Conservation (phyloP, 31 red algal species). For the Endocladia muricata region DNA sequence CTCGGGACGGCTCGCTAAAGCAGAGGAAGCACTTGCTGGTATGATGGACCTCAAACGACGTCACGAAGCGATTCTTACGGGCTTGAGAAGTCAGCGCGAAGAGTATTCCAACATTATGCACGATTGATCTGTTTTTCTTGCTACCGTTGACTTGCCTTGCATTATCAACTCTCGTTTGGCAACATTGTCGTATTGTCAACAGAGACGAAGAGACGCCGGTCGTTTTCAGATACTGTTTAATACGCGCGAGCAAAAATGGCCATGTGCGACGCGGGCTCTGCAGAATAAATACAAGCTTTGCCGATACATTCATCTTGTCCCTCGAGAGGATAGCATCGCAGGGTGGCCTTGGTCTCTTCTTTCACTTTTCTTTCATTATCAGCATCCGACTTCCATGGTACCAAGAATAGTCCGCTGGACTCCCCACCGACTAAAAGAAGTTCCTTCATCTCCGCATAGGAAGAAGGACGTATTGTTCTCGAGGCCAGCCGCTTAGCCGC, state of each 20-base stretch:
- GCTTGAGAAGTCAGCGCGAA: background rate
- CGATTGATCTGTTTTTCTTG: background rate
- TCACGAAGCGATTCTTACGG: slow-evolving; percentile 3
- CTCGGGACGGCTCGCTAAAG: background rate
- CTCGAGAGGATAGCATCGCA: slow-evolving; percentile 91
- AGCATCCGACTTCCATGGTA: slow-evolving; percentile 90
- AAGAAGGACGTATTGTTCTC: slow-evolving; percentile 30
- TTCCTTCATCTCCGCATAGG: slow-evolving; percentile 82
- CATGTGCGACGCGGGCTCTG: slow-evolving; percentile 93
- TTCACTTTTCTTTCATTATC: slow-evolving; percentile 79
- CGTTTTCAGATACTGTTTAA: too few relatives aligned
- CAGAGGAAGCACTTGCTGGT: background rate
- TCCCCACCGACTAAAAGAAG: slow-evolving; percentile 36
- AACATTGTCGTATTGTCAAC: too few relatives aligned
- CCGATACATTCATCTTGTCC: slow-evolving; percentile 56
- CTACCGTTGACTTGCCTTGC: background rate
- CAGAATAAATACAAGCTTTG: slow-evolving; percentile 88
- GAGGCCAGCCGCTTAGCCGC: slow-evolving; percentile 44
- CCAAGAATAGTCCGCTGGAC: slow-evolving; percentile 69
- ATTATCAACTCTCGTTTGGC: too few relatives aligned
- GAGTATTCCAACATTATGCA: background rate
- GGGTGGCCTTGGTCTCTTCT: slow-evolving; percentile 88
- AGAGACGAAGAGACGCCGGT: too few relatives aligned
- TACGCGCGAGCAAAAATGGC: slow-evolving; percentile 90
- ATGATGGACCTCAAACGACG: slow-evolving; percentile 14